Evolutionary conservation across 2,329 filamentous ascomycete species (phyloP).

Genomic region (Arthrocladium fulminans): DNA sequence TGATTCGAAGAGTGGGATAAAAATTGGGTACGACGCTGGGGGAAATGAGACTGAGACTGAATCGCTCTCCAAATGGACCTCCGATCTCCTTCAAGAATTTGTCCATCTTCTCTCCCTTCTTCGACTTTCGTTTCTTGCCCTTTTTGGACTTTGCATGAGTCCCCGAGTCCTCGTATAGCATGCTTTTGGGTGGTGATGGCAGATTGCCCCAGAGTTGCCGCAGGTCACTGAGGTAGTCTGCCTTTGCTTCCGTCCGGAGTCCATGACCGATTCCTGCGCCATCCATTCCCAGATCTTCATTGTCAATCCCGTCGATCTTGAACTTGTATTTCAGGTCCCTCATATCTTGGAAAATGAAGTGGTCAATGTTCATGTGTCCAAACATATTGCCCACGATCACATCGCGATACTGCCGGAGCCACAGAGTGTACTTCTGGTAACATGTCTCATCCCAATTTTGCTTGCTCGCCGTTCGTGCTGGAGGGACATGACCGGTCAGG

Average conservation of each 20-base stretch:
- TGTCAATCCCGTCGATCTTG: constrained; percentile 31
- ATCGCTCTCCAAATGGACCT: constrained; percentile 75
- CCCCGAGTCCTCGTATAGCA: too few species aligned
- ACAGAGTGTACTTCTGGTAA: constrained; percentile 95
- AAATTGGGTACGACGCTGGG: constrained; percentile 90
- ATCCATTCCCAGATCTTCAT: constrained; percentile 30
- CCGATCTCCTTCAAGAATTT: constrained; percentile 60
- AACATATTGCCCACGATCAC: constrained; percentile 71
- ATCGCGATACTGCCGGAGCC: constrained; percentile 83
- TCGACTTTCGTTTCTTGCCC: constrained; percentile 11
- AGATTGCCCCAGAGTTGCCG: constrained; percentile 69
- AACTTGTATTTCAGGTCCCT: constrained; percentile 53
- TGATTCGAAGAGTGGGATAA: constrained; percentile 79
- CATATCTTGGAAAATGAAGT: constrained; percentile 87
- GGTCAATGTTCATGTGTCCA: constrained; percentile 98
- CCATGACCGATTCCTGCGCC: constrained; percentile 31
- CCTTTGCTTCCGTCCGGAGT: constrained; percentile 58
- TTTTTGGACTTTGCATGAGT: too few species aligned
- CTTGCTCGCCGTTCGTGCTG: constrained; percentile 76
- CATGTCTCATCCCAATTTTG: constrained; percentile 91
- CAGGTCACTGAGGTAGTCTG: constrained; percentile 70
- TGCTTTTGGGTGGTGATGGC: constrained; percentile 44
- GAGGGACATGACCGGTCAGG: constrained; percentile 86
- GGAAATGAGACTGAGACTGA: constrained; percentile 68
- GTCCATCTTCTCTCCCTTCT: constrained; percentile 39